phyloP scores from a whole-genome alignment of 106 monocot species.

The Apostasia ramifera region DNA sequence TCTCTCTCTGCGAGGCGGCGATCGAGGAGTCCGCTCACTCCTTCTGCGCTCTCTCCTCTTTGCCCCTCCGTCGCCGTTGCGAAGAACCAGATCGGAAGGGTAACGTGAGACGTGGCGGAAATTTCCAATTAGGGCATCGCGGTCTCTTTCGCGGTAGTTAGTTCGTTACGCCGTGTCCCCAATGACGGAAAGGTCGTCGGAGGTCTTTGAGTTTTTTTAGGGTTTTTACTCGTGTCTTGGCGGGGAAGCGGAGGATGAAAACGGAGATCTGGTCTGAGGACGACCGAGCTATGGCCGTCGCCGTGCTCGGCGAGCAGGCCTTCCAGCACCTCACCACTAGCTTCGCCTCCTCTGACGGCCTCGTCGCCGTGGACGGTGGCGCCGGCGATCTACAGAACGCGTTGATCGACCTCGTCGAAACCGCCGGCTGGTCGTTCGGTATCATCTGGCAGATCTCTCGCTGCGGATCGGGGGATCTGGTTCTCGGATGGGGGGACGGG shows the following conservation, averaged over 20 bases:
- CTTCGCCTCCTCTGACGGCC: slow-evolving; percentile 29
- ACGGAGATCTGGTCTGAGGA: slow-evolving; percentile 36
- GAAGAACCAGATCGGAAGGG: no score
- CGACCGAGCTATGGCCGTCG: slow-evolving; percentile 40
- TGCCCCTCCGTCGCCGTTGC: background rate
- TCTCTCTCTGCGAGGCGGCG: no score
- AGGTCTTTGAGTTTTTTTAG: no score
- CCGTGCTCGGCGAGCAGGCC: slow-evolving; percentile 48
- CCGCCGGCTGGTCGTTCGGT: slow-evolving; percentile 51
- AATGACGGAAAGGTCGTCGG: background rate
- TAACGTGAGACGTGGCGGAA: background rate
- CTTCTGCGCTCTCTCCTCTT: background rate
- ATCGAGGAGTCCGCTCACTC: no score
- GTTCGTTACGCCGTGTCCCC: background rate
- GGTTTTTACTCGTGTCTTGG: no score
- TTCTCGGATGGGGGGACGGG: slow-evolving; percentile 87
- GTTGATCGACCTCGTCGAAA: slow-evolving; percentile 68
- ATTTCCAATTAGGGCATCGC: background rate
- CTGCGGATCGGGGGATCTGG: slow-evolving; percentile 25
- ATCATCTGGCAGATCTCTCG: slow-evolving; percentile 89
- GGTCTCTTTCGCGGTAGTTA: no score
- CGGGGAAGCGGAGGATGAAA: slow-evolving; percentile 11
- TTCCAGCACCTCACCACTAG: slow-evolving; percentile 43
- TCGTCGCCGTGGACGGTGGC: slow-evolving; percentile 19
- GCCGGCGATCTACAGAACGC: slow-evolving; percentile 50